Evolutionary conservation across 805 yeast species (phyloP), one percentile per base, ranked within the genome.

Genomic region (Lipomyces anomalus): DNA sequence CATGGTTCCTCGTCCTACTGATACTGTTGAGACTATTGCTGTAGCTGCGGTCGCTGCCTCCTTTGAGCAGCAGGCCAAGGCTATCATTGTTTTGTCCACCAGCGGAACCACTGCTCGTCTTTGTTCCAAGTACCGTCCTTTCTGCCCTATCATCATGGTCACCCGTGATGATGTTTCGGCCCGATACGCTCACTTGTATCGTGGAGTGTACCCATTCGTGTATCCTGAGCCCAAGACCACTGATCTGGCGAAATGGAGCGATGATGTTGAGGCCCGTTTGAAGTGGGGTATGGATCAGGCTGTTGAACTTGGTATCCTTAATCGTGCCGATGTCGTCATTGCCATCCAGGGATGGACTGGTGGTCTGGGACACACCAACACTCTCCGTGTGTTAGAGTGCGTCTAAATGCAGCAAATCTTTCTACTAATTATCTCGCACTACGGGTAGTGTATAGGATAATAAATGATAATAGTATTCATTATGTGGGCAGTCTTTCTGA

Each of bases 261-360:
- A 81, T 66, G 98, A 92, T 72, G 95, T 90, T 58, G 97, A 92
- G 77, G 76, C 75, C 67, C 86, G 98, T 76, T 80, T 92, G 68
- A 77, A 84, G 71, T 83, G 83, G 80, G 97, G 96, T 69, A 82
- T 90, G 67, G 74, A 79, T 58, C 88, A 85, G 75, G 96, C 95
- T 59, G 75, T 82, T 62, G 82, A 77, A 55, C 79, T 89, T 62
- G 95, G 95, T 61, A 79, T 92, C 71, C 74, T 92, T 67, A 70
- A 72, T 61, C 81, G 79, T 70, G 95, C 95, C 70, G 96, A 88
- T 68, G 73, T 84, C 52, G 83, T 87, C 61, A 86, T 92, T 58
- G 85, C 95, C 66, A 84, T 92, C 70, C 98, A 92, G 78, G 98
- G 98, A 69, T 92, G 95, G 90, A 85, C 95, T 66, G 84, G 90